Base-by-base conservation (phyloP, 2,329 filamentous ascomycete species). In the Botrytis galanthina region DNA sequence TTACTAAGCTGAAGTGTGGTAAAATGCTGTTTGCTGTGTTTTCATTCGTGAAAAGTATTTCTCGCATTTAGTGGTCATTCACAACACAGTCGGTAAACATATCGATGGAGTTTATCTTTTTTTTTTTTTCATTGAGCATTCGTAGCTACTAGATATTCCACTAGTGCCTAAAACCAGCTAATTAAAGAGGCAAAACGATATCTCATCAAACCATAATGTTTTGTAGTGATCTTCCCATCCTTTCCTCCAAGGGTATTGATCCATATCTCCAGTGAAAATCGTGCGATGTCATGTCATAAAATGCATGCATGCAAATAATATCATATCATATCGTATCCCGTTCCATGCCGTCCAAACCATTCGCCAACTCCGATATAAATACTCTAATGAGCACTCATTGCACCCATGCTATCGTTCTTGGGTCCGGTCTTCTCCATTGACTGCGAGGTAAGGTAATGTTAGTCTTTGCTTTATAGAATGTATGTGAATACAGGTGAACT, bases 391-490 rank as follows among this genome's bases (percentile, higher is more conserved):
- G 67, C 78, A 68, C 63, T 68, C 51, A 76, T 77, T 26, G 75
- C 0, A 29, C 79, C 79, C 75, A 77, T 79, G 75, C 76, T 79
- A 69, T 81, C 80, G 71, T 81, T 81, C 76, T 78, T 81, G 66
- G 76, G 72, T n/a, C 81, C 82, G 74, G 78, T 77, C 72, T 82
- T 79, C 74, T 81, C 81, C 4, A 72, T 68, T 32, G 74, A 76
- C 83, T 84, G 60, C 80, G 35, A 4, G 59, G 46, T 39, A n/a
- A 62, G 60, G 12, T 35, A 37, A n/a, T 42, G 48, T 74, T 71
- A 76, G 74, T 71, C 75, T 75, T 44, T 42, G 26, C 64, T 18
- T 32, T 66, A 63, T 59, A 14, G 62, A 18, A 7, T 18, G 39
- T 59, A 1, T 26, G 48, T 9, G 26, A 29, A 22, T 20, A 61